Evolutionary conservation across 139 green algal species (phyloP).

Genomic region (Chlamydomonas sp.): DNA sequence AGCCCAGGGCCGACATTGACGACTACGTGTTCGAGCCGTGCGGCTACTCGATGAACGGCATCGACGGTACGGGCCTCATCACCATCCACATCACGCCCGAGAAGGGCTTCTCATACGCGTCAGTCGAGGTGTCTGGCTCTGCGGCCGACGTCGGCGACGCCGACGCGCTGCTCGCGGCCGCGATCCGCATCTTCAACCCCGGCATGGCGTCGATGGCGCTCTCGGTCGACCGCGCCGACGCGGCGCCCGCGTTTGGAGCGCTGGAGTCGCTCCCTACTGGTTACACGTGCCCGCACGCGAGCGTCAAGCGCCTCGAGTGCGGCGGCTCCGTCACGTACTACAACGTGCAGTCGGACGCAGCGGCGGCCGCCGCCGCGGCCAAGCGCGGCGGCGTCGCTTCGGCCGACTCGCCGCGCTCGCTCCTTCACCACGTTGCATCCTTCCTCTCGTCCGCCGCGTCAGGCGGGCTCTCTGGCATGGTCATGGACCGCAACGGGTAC

Average conservation of each 20-base stretch:
- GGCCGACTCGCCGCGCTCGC: slow-evolving; percentile 16
- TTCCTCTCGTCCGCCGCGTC: too few relatives aligned
- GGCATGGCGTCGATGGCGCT: slow-evolving; percentile 41
- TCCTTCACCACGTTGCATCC: slow-evolving; percentile 30
- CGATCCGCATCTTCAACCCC: slow-evolving; percentile 47
- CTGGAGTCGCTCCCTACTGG: slow-evolving; percentile 23
- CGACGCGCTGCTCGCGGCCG: slow-evolving; percentile 20
- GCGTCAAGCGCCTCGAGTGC: slow-evolving; percentile 28
- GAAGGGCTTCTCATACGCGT: slow-evolving; percentile 83
- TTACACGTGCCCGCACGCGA: slow-evolving; percentile 33
- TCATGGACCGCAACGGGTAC: too few relatives aligned
- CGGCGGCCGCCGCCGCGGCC: too few relatives aligned
- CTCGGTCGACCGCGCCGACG: slow-evolving; percentile 26
- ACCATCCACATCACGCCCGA: slow-evolving; percentile 99
- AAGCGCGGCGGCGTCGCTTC: slow-evolving; percentile 6
- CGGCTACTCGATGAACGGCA: slow-evolving; percentile 97
- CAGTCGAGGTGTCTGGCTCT: slow-evolving; percentile 78
- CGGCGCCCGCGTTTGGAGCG: slow-evolving; percentile 10
- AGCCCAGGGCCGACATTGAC: slow-evolving; percentile 77
- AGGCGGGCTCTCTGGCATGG: too few relatives aligned
- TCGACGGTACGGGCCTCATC: slow-evolving; percentile 63
- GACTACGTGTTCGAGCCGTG: slow-evolving; percentile 98
- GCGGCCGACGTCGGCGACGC: slow-evolving; percentile 27
- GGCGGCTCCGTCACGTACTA: slow-evolving; percentile 5
- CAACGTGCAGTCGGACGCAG: not conserved